Percentiles rank a stretch among this genome's conserved stretches.
These are phyloP conservation scores for Arthrobotrys pseudoclavata DNA, from an alignment of 2,329 filamentous ascomycete genomes.

Conservation along the genomic window DNA sequence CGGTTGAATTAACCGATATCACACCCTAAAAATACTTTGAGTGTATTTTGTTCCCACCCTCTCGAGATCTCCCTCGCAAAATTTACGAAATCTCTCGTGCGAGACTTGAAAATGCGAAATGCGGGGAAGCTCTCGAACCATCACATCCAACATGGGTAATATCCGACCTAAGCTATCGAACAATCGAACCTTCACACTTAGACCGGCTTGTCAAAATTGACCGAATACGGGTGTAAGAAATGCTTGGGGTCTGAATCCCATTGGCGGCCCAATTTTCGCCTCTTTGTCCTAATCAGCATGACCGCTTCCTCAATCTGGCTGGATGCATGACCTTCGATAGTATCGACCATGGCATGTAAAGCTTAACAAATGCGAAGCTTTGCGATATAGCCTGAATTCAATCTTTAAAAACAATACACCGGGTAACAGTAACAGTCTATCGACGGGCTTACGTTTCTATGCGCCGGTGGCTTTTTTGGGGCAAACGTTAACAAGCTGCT, in stretches of 20 bases:
- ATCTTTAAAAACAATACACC: conserved; percentile 5
- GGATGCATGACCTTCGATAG: conserved; percentile 35
- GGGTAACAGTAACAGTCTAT: conserved; percentile 8
- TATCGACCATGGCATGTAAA: conserved; percentile 38
- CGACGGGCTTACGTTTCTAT: not conserved
- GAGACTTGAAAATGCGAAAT: conserved; percentile 28
- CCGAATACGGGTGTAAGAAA: conserved; percentile 9
- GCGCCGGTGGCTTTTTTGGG: conserved; percentile 17
- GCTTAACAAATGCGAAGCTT: conserved; percentile 56
- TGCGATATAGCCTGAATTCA: conserved; percentile 54
- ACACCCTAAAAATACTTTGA: not conserved
- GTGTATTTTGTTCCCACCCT: conserved; percentile 12
- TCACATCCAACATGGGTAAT: conserved; percentile 26
- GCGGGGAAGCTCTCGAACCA: conserved; percentile 33
- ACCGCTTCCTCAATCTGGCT: conserved; percentile 49
- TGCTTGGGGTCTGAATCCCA: conserved; percentile 21
- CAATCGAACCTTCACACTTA: not conserved
- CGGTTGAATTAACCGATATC: not conserved
- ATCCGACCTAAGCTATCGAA: conserved; percentile 12
- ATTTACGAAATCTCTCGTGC: conserved; percentile 25
- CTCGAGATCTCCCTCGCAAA: not conserved
- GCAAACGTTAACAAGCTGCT: not conserved
- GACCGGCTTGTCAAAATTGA: conserved; percentile 21
- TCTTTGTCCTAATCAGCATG: conserved; percentile 29
- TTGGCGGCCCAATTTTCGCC: conserved; percentile 54